Evolutionary conservation across 768 basidiomycete genomes (phyloP), one percentile per base, ranked within the genome.

Genomic region (Phanerodontia chrysosporium): DNA sequence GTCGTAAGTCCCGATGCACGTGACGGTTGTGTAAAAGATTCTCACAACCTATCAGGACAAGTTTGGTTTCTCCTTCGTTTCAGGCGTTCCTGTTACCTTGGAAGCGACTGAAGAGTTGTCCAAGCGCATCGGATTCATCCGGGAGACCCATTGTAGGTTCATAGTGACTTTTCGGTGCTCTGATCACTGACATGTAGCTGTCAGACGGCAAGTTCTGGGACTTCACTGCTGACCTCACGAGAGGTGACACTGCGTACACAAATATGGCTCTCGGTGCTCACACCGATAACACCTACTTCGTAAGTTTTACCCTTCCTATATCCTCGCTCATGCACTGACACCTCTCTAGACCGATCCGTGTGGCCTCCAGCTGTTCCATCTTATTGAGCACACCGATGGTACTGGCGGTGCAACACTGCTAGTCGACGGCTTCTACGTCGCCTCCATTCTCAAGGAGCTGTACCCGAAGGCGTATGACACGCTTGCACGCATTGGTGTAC

Each of bases 191-290:
- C 29, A 24, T 45, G 30, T 44, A 2, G 3, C 35, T 1, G n/a
- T n/a, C 62, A 95, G 93, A 98, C 66, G 96, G 95, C 32, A 86
- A 85, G 58, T 95, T 98, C 73, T 99, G 96, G 95, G 93, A 98
- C 67, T 96, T 98, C 67, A 97, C 94, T 0, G 85, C 95, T 0
- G 87, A 96, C 68, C 79, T 95, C 22, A 85, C 87, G 18, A 93
- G 89, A 66, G 94, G 94, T 13, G 96, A 99, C 70, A 90, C 94
- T 8, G 95, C 96, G 0, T 99, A 99, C 75, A 93, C 94, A 3
- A 91, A 86, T 6, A 73, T 96, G 46, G 89, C 88, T 0, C 83
- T 99, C 7, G 86, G 83, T 3, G 94, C 92, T 0, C 96, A 99
- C 69, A 89, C 86, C 0, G 87, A 89, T 62, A 86, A 79, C 45